Evolutionary conservation across 1,284 basidiomycete species (phyloP), one percentile per base, ranked within the genome.

Genomic region (Ustilago cynodontis): DNA sequence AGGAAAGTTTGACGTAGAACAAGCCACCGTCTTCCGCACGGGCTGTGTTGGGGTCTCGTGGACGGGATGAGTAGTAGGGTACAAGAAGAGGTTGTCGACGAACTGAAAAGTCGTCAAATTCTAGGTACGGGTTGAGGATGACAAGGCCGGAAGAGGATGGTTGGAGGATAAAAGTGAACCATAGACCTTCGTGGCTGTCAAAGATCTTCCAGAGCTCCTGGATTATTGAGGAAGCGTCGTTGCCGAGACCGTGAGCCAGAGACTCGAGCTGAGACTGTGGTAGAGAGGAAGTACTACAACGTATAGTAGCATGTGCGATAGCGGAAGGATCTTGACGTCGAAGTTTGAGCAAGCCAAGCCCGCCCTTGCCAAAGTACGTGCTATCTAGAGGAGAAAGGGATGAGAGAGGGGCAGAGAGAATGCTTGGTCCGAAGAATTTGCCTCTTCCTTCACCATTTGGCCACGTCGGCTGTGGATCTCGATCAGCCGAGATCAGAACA

Each of bases 101-200:
- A 2, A 79, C 65, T 13, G 70, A 71, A 47, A 79, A 81, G 58
- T 74, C 75, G 50, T 81, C 79, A 33, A 81, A 79, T 29, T 81
- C 77, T 14, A 81, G 39, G 55, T 71, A 78, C 0, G 77, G 74
- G 10, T 55, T 26, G 29, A 70, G n/a, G 7, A 39, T 50, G n/a
- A 62, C 16, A 11, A 24, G n/a, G 8, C 52, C 57, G 1, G 33
- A 31, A 14, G 39, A 18, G 24, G 59, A 16, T 3, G 59, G 65
- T 2, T 39, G 9, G n/a, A 77, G 64, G n/a, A 39, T 59, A 54
- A 72, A 77, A 43, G 53, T 59, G 61, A 81, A 81, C 79, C 79
- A 81, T 10, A 81, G 66, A 0, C 78, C 79, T 52, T 81, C 79
- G 47, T 60, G 43, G 14, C 43, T 8, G 50, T 73, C 67, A 41